Evolutionary conservation across 177 flowering plant species (phyloP).

Genomic region (Tripterygium wilfordii): DNA sequence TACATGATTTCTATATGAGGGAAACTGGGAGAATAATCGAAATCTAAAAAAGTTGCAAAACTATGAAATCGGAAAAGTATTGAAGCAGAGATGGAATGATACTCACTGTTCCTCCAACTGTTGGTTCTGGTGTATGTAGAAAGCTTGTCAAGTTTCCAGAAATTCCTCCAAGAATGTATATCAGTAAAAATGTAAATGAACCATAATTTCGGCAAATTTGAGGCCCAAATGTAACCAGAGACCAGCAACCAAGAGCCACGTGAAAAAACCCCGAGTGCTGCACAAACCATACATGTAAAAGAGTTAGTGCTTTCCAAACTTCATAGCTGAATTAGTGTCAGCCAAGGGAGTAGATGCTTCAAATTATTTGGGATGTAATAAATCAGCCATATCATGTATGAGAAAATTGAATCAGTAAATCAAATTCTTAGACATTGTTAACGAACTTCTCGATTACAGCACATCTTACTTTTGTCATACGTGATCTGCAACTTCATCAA

Average conservation of each 20-base stretch:
- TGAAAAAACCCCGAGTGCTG: constrained; percentile 82
- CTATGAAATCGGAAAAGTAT: not conserved
- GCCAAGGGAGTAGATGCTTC: not conserved
- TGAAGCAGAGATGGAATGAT: not conserved
- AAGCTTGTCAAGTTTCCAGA: constrained; percentile 74
- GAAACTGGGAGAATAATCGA: too few species aligned
- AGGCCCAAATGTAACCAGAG: constrained; percentile 62
- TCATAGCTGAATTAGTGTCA: not conserved
- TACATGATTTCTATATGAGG: too few species aligned
- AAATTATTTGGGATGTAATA: too few species aligned
- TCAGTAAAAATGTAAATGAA: constrained; percentile 57
- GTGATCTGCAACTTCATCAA: too few species aligned
- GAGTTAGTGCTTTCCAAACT: not conserved
- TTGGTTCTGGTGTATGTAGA: constrained; percentile 63
- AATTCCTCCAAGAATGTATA: constrained; percentile 70
- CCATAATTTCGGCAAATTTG: constrained; percentile 62
- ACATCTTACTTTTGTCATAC: too few species aligned
- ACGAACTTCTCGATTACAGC: too few species aligned
- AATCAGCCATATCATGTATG: too few species aligned
- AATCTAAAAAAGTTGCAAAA: not conserved
- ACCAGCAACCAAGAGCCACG: constrained; percentile 62
- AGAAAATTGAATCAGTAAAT: too few species aligned
- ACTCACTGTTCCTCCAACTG: constrained; percentile 82
- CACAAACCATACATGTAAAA: constrained; percentile 10
- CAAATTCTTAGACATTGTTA: too few species aligned